Evolutionary conservation across 495 filamentous ascomycete species (phyloP).

Genomic region (Pseudomonodictys pantanalensis): DNA sequence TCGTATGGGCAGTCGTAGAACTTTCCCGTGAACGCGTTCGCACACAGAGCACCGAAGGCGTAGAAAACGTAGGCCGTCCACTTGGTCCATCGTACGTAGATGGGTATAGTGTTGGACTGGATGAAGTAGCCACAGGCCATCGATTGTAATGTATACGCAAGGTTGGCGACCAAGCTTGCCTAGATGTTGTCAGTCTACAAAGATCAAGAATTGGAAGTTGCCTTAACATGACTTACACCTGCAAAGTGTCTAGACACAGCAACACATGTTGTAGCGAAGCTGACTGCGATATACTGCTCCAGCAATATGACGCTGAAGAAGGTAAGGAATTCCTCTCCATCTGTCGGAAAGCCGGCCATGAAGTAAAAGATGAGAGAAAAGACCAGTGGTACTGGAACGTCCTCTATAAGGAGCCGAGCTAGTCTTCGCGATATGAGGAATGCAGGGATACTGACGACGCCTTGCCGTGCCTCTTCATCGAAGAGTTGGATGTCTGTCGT

Average conservation of each 20-base stretch:
- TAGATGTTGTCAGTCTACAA: neutral
- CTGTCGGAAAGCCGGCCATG: slow-evolving; percentile 66
- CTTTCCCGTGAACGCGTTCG: slow-evolving; percentile 65
- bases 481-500: slow-evolving; percentile 69
- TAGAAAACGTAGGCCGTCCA: slow-evolving; percentile 62
- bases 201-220: neutral
- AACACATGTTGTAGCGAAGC: slow-evolving; percentile 47
- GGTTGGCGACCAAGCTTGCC: slow-evolving; percentile 57
- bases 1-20: slow-evolving; percentile 68
- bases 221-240: slow-evolving; percentile 50
- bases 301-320: slow-evolving; percentile 64
- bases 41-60: slow-evolving; percentile 61
- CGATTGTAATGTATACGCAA: slow-evolving; percentile 66
- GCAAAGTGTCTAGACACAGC: slow-evolving; percentile 60
- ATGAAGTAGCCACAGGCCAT: slow-evolving; percentile 72
- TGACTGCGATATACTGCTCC: slow-evolving; percentile 54
- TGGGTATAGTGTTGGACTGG: slow-evolving; percentile 65
- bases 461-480: slow-evolving; percentile 69
- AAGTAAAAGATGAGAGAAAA: slow-evolving; percentile 71
- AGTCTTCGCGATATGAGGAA: slow-evolving; percentile 65
- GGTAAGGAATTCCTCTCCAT: slow-evolving; percentile 60
- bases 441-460: slow-evolving; percentile 62
- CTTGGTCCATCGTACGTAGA: slow-evolving; percentile 72
- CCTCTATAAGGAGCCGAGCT: slow-evolving; percentile 63
- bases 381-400: slow-evolving; percentile 64